Base-by-base conservation (phyloP, 257 asterid species). In the Euphrasia confusa region DNA sequence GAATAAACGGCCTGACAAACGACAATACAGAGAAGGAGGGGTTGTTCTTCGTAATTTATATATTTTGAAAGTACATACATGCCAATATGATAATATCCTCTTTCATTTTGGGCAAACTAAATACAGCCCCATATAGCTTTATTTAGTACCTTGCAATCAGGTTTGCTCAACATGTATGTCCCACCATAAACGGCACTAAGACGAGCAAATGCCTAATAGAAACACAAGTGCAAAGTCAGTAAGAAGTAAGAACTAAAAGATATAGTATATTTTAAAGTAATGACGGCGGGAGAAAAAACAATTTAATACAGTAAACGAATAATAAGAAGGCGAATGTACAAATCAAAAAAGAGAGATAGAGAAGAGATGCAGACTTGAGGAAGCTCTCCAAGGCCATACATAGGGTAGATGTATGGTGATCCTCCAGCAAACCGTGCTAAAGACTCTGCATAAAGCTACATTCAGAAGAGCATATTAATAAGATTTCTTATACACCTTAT, bases 171-270 rank as follows among this genome's bases (percentile, higher is more conserved):
- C 98, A 91, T 91, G 78, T 91, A 91, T 64, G 98, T 91, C 77
- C 98, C 98, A 71, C 98, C 98, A 76, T 88, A 91, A 54, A 91
- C 98, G 66, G 98, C 98, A 83, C 98, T 91, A 17, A 91, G 77
- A 56, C 98, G 95, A 75, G 98, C 98, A 77, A 91, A 91, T 69
- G 92, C 98, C 98, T 91, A 58, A 69, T 17, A 74, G 30, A 54
- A 67, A 60, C 5, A 50, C 17, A 63, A 42, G 11, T 54, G 44
- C 30, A 54, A 33, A 15, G 59, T 53, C 60, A 74, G 40, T 55
- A 30, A 62, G 58, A 59, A 74, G 40, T 55, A 30, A 62, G 58
- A 53, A 53, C 15, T 24, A 18, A 1, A 14, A 24, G 3, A 32
- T 4, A 18, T 40, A 17, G n/a, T 27, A 26, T 40, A 17, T 53